Conservation (phyloP, 225 moss, liverwort and hornwort species). For the Sphagnum tenellum region DNA sequence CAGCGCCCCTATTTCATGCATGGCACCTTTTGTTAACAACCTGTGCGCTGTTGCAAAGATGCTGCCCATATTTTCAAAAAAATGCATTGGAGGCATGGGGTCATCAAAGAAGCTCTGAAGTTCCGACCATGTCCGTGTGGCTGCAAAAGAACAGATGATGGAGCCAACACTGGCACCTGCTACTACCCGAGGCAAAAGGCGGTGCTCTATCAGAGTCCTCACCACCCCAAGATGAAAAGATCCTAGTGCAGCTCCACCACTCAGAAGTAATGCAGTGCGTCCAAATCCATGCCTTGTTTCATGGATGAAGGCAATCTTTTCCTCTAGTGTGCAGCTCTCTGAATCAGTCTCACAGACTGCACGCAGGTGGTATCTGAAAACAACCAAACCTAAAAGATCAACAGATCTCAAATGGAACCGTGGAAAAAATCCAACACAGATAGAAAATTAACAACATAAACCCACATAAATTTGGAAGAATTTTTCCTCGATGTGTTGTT, state of each 20-base stretch:
- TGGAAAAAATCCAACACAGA: too few relatives aligned
- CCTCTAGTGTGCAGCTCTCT: conserved; percentile 78
- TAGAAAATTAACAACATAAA: too few relatives aligned
- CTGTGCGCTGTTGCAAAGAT: conserved; percentile 93
- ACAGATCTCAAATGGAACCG: too few relatives aligned
- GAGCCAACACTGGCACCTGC: conserved; percentile 98
- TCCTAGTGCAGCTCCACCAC: conserved; percentile 93
- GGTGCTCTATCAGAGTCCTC: conserved; percentile 88
- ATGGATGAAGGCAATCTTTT: conserved; percentile 88
- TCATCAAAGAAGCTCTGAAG: conserved; percentile 90
- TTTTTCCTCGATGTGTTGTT: too few relatives aligned
- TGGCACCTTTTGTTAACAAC: conserved; percentile 81
- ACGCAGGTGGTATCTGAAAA: conserved; percentile 56
- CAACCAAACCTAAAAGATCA: too few relatives aligned
- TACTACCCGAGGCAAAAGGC: conserved; percentile 82
- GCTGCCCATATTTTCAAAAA: conserved; percentile 97
- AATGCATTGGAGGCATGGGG: conserved; percentile 82
- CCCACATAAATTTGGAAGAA: too few relatives aligned
- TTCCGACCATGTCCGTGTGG: conserved; percentile 95
- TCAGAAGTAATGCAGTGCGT: conserved; percentile 88
- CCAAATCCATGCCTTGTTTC: conserved; percentile 97
- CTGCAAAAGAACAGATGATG: conserved; percentile 94
- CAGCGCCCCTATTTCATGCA: conserved; percentile 80
- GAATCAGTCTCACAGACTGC: conserved; percentile 89
- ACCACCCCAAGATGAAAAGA: conserved; percentile 96